Evolutionary conservation across 176 grass and related monocot genomes (phyloP), one percentile per base, ranked within the genome.

Genomic region (Oryza punctata): DNA sequence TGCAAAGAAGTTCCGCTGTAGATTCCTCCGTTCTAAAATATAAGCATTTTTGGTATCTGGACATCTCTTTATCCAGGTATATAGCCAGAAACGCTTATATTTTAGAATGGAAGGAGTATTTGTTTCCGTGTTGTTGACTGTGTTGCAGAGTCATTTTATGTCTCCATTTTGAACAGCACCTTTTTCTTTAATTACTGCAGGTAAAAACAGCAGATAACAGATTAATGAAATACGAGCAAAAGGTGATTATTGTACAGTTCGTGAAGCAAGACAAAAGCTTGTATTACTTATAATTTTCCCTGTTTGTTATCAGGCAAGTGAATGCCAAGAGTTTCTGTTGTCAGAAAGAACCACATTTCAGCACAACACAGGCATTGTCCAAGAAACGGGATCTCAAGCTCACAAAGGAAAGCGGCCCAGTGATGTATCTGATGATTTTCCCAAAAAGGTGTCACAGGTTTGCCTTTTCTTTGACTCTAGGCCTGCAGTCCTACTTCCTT

Each of bases 121-220:
- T 63, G 23, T 54, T 61, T 63, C 18, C 16, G 16, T 78, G 27
- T 16, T 63, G 18, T 80, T 29, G 8, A 46, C 63, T 68, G 44
- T 71, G n/a, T 32, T 18, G 14, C 10, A 33, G 71, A 57, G 30
- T 66, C 16, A 76, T 24, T 47, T 23, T 81, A 12, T 69, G 2
- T 82, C 37, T 43, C 65, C 60, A 72, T 72, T 32, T 15, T 41
- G 7, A 74, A 69, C 27, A 27, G 21, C 15, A 14, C 69, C 19
- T 27, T 44, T 44, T 86, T 76, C 47, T 78, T 32, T 61, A 76
- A 84, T 78, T 63, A 66, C 87, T 88, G 52, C 74, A 91, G 94
- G 87, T 94, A 35, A 97, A 90, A 72, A 91, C 80, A 87, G 85
- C 90, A 59, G 94, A 94, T 89, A 94, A 94, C 88, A 94, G 83